A percentile compares a stretch with the other conserved stretches of the same genome.
Conservation (phyloP, 148 eudicot species). For the Camellia lanceoleosa region DNA sequence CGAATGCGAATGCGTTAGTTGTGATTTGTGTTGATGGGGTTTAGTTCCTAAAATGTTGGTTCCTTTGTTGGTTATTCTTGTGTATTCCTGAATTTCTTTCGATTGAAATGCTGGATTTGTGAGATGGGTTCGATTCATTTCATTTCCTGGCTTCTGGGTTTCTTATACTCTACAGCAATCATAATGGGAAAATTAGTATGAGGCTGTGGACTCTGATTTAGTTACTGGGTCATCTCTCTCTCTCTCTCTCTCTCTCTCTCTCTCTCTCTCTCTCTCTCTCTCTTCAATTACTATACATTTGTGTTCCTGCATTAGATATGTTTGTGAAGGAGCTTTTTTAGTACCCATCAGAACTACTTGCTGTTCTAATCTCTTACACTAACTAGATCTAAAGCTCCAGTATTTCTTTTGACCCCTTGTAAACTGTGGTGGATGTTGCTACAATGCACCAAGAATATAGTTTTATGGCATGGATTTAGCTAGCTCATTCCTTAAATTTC, state of each 20-base stretch:
- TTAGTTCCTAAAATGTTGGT: not conserved
- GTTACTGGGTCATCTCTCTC: not conserved
- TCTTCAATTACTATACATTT: not conserved
- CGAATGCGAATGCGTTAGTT: conserved; percentile 25
- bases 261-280: not conserved
- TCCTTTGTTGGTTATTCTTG: not conserved
- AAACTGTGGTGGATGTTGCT: not conserved
- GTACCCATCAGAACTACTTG: not conserved
- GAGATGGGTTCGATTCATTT: conserved; percentile 21
- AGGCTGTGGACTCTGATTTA: not conserved
- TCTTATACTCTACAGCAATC: not conserved
- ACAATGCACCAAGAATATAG: not conserved
- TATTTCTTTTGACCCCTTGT: not conserved
- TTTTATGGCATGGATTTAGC: not conserved
- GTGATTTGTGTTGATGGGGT: too few species aligned
- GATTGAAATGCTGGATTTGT: conserved; percentile 22
- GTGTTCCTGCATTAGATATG: not conserved
- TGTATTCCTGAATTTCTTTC: not conserved
- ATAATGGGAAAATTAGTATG: conserved; percentile 8
- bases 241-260: not conserved
- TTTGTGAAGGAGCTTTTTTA: not conserved
- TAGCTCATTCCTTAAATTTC: not conserved
- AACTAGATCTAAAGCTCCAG: not conserved
- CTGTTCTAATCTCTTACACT: not conserved
- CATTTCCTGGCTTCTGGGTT: conserved; percentile 20